Conservation (phyloP, 495 filamentous ascomycete species). For the Umbilicaria muhlenbergii region DNA sequence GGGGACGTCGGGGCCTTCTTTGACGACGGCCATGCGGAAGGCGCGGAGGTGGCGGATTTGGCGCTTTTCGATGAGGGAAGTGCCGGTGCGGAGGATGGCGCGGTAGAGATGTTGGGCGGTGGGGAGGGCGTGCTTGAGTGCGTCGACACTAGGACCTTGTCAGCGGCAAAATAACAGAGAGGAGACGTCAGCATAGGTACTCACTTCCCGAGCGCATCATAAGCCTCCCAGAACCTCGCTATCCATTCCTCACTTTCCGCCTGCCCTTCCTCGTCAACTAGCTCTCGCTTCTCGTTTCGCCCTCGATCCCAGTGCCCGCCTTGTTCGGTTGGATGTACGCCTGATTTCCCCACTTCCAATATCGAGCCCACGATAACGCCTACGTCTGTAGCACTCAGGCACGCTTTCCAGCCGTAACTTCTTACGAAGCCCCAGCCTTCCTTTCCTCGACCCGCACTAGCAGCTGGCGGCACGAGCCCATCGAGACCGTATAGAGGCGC, state of each 20-base stretch:
- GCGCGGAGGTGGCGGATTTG: conserved; percentile 83
- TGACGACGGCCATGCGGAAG: conserved; percentile 91
- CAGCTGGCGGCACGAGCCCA: conserved; percentile 62
- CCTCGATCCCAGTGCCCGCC: conserved; percentile 16
- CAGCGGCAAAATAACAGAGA: conserved; percentile 18
- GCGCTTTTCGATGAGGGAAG: conserved; percentile 75
- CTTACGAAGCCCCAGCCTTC: conserved; percentile 94
- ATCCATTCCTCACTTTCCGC: conserved; percentile 51
- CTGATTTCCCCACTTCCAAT: conserved; percentile 59
- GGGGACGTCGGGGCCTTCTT: conserved; percentile 78
- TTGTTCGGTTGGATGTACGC: conserved; percentile 11
- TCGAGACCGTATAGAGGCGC: conserved; percentile 83
- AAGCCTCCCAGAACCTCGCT: conserved; percentile 78
- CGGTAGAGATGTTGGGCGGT: conserved; percentile 79
- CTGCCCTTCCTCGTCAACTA: conserved; percentile 27
- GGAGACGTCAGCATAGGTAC: conserved; percentile 21
- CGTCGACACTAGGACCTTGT: conserved; percentile 40
- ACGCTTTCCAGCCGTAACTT: conserved; percentile 96
- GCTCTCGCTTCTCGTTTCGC: conserved; percentile 20
- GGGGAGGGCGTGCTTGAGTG: conserved; percentile 60
- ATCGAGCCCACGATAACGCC: conserved; percentile 81
- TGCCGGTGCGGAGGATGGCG: conserved; percentile 87
- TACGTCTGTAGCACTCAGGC: conserved; percentile 79
- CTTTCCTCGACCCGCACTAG: conserved; percentile 40
- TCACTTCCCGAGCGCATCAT: conserved; percentile 71